phyloP scores from a whole-genome alignment of 2,329 filamentous ascomycete genomes.

The Sporothrix brunneoviolacea region DNA sequence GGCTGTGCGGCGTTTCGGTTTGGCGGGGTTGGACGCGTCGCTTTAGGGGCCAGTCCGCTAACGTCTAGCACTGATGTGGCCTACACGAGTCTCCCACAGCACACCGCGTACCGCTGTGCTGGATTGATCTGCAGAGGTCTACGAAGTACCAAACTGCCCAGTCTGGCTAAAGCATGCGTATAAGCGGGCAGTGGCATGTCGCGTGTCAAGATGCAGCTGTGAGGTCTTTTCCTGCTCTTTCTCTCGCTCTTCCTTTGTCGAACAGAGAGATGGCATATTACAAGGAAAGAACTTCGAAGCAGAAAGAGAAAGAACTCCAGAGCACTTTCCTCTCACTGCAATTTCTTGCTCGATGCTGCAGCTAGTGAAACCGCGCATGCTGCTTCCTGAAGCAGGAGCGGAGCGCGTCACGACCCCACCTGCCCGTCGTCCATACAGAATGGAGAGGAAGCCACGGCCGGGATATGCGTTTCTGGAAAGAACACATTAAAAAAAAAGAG shows the following conservation, averaged over 20 bases:
- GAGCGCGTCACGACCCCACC: conserved; percentile 17
- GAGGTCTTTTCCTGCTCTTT: too few relatives aligned
- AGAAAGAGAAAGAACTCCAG: too few relatives aligned
- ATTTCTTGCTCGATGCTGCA: too few relatives aligned
- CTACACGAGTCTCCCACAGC: neutral
- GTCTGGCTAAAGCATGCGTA: neutral
- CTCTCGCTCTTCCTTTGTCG: neutral
- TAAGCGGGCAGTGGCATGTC: too few relatives aligned
- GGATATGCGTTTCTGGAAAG: neutral
- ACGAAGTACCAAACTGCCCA: too few relatives aligned
- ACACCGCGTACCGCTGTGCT: conserved; percentile 9
- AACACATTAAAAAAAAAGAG: neutral
- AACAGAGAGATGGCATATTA: too few relatives aligned
- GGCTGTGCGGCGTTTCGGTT: neutral
- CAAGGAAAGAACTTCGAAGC: too few relatives aligned
- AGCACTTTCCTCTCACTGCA: too few relatives aligned
- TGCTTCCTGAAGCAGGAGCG: conserved; percentile 11
- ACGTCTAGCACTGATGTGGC: conserved; percentile 1
- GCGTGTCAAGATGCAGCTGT: too few relatives aligned
- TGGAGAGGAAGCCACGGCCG: neutral
- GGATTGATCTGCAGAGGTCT: too few relatives aligned
- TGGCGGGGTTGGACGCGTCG: conserved; percentile 11
- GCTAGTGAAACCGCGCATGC: conserved; percentile 12
- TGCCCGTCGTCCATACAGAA: conserved; percentile 8
- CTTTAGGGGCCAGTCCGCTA: conserved; percentile 2